phyloP scores from a whole-genome alignment of 31 red algal species.

The Porphyra umbilicalis region DNA sequence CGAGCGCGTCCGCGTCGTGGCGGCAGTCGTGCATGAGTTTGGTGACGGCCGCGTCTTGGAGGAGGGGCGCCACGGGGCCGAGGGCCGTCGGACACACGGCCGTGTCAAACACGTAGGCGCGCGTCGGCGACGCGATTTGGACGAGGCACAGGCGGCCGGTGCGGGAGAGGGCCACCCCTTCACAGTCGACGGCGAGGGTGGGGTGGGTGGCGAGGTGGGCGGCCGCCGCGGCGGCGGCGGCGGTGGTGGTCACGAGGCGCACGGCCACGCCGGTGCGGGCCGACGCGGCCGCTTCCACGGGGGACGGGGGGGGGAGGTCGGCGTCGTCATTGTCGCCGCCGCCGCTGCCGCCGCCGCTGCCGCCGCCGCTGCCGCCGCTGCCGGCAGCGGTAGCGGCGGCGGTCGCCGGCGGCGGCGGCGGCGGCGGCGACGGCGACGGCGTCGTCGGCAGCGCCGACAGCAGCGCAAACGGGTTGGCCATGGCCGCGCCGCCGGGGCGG shows the following conservation, averaged over 20 bases:
- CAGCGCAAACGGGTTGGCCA: not conserved
- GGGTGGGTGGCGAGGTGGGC: slow-evolving; percentile 8
- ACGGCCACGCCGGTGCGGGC: not conserved
- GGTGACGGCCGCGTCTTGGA: slow-evolving; percentile 26
- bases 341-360: not conserved
- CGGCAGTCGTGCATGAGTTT: slow-evolving; percentile 88
- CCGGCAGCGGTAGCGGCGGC: not conserved
- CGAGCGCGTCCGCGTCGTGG: slow-evolving; percentile 78
- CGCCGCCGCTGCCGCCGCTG: not conserved
- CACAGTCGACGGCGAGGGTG: slow-evolving; percentile 73
- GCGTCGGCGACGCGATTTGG: slow-evolving; percentile 45
- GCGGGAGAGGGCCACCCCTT: slow-evolving; percentile 63
- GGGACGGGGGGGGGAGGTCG: not conserved
- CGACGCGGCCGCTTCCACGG: not conserved
- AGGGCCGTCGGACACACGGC: slow-evolving; percentile 7
- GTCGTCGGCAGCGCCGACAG: not conserved
- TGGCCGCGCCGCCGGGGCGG: not conserved
- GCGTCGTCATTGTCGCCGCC: not conserved
- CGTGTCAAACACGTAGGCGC: slow-evolving; percentile 42
- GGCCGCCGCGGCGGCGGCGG: slow-evolving; percentile 15
- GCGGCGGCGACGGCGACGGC: not conserved
- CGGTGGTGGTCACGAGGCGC: slow-evolving; percentile 10
- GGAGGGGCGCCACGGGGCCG: slow-evolving; percentile 28
- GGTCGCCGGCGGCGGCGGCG: not conserved
- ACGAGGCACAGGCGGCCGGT: slow-evolving; percentile 66